Percentiles rank a stretch among this genome's conserved stretches.
These are phyloP conservation scores for Wickerhamomyces chambardii DNA, from an alignment of 805 yeast species.

Conservation along the genomic window DNA sequence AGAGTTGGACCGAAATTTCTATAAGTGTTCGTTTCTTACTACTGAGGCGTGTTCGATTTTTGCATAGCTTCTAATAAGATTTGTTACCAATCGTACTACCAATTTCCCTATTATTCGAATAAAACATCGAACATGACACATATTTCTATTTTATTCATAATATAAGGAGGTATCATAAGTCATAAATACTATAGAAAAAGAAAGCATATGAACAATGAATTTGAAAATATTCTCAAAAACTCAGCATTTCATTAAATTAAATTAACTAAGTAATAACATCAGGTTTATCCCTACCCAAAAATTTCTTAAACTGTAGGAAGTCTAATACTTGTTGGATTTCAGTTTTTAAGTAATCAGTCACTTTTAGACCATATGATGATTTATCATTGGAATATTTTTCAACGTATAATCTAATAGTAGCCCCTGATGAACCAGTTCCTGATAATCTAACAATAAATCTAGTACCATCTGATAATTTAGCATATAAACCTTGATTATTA, in stretches of 20 bases:
- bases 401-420: slow-evolving; percentile 87
- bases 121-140: no score
- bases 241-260: neutral
- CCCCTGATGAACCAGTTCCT: slow-evolving; percentile 97
- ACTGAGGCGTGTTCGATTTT: no score
- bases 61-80: no score
- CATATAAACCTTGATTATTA: slow-evolving; percentile 77
- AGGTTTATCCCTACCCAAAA: slow-evolving; percentile 76
- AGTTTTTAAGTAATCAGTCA: slow-evolving; percentile 57
- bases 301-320: slow-evolving; percentile 64
- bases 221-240: neutral
- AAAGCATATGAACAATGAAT: no score
- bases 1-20: no score
- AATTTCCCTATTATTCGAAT: no score
- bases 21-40: no score
- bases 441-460: slow-evolving; percentile 86
- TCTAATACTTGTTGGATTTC: slow-evolving; percentile 56
- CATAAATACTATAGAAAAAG: no score
- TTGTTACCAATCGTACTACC: no score
- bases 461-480: slow-evolving; percentile 73
- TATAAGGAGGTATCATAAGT: no score
- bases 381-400: slow-evolving; percentile 71
- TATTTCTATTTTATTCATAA: no score
- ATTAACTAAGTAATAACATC: slow-evolving; percentile 66
- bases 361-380: slow-evolving; percentile 36